Percentiles rank a stretch among this genome's conserved stretches.
Evolutionary conservation across 768 basidiomycete genomes (phyloP).

Genomic region (Mycena galopus): DNA sequence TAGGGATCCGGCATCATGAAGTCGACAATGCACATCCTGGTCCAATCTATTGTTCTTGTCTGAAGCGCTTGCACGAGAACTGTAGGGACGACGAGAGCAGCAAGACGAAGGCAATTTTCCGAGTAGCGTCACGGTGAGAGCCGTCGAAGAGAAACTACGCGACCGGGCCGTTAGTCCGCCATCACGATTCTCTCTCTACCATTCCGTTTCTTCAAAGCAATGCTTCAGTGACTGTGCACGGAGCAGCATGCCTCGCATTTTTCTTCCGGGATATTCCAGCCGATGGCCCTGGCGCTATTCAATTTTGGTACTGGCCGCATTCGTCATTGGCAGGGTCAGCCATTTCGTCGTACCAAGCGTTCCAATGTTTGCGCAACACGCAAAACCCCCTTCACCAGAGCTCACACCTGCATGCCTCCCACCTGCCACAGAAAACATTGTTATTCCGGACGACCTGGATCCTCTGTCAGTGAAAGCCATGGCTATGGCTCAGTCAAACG

Average conservation of each 20-base stretch:
- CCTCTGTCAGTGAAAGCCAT: neutral
- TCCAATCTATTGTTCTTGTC: no score
- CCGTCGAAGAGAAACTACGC: no score
- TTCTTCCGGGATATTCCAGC: neutral
- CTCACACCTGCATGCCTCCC: neutral
- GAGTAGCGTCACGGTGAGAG: no score
- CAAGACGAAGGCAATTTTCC: no score
- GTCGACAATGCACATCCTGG: no score
- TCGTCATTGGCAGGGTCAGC: neutral
- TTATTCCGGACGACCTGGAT: neutral
- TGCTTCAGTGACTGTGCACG: neutral
- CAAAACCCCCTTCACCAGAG: neutral
- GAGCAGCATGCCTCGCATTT: neutral
- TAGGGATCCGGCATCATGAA: no score
- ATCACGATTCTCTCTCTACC: neutral
- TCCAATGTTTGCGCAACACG: neutral
- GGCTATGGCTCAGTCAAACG: conserved; percentile 15
- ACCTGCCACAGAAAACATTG: neutral
- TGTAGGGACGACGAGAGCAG: no score
- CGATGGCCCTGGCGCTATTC: conserved; percentile 19
- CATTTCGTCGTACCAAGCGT: neutral
- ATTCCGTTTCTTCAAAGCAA: neutral
- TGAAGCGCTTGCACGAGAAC: no score
- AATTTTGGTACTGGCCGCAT: neutral
- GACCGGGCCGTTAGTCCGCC: no score